These are phyloP conservation scores for Ophiostoma sp. DNA, from an alignment of 2,329 filamentous ascomycete species.

Conservation along the genomic window DNA sequence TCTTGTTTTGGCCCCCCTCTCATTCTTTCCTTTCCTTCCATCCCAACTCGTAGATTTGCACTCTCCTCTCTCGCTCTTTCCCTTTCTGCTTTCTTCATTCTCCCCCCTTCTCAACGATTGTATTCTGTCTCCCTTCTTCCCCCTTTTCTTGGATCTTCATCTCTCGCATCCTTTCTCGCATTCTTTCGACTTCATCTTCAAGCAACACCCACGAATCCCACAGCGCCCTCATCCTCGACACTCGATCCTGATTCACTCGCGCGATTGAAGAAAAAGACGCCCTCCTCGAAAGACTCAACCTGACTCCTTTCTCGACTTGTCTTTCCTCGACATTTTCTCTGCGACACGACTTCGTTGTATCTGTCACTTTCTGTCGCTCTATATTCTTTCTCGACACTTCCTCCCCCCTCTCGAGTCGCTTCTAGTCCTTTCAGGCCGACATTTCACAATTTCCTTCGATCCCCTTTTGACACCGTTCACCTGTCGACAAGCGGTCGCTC, in stretches of 20 bases:
- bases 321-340: neutral
- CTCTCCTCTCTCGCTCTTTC: conserved; percentile 12
- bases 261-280: neutral
- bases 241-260: conserved; percentile 22
- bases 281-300: neutral
- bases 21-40: conserved; percentile 20
- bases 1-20: conserved; percentile 24
- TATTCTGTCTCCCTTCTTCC: neutral
- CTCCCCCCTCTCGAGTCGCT: neutral
- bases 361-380: neutral
- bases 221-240: conserved; percentile 9
- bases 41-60: conserved; percentile 14
- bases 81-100: neutral
- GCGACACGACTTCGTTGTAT: neutral
- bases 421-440: neutral
- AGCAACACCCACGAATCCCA: conserved; percentile 8
- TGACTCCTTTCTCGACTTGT: neutral
- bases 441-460: neutral
- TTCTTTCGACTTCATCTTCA: conserved; percentile 11
- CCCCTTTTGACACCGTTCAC: neutral
- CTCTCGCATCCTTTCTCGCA: neutral
- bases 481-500: neutral
- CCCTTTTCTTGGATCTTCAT: conserved; percentile 3
- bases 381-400: neutral
- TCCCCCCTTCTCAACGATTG: neutral